Base-by-base conservation (phyloP, 805 yeast species). In the Allodekkera sacchari region DNA sequence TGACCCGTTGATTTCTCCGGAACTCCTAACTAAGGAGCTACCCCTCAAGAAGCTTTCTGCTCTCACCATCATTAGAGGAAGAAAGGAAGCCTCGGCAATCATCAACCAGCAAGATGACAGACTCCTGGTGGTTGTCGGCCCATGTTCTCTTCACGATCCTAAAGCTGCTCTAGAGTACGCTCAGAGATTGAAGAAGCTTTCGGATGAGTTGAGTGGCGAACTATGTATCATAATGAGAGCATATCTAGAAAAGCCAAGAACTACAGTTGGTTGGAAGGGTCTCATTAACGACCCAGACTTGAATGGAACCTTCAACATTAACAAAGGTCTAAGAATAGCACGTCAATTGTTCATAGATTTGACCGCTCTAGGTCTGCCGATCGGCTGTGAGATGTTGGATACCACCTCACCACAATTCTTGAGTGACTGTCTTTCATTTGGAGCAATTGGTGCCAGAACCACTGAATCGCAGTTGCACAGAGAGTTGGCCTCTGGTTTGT, bases 211-310 rank as follows among this genome's bases (percentile, higher is more conserved):
- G 41, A 59, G 75, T 39, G 74, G 67, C 33, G 97, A 89, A 44
- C 68, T 89, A 35, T 81, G 78, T 34, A 72, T 89, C 37, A 73
- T 89, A 42, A 89, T 89, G 98, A 81, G 98, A 66, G 97, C 97
- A 6, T 89, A 89, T 71, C 70, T 89, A 46, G 98, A 89, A 64
- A 89, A 89, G 63, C 98, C 98, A 51, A 81, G 98, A 68, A 89
- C 98, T 42, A 89, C 97, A 16, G 97, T 89, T 34, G 98, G 98
- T 43, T 89, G 98, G 98, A 89, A 89, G 63, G 98, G 98, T 50
- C 68, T 89, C 50, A 87, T 89, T 56, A 89, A 89, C 59, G 98
- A 89, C 61, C 98, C 98, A 28, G 95, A 89, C 52, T 74, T 89
- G 39, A 84, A 89, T 61, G 82, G 83, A 52, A 68, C 96, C 30